Percentiles rank a stretch among this genome's conserved stretches.
Evolutionary conservation across 2,329 filamentous ascomycete genomes (phyloP).

Genomic region (Alternaria sp.): DNA sequence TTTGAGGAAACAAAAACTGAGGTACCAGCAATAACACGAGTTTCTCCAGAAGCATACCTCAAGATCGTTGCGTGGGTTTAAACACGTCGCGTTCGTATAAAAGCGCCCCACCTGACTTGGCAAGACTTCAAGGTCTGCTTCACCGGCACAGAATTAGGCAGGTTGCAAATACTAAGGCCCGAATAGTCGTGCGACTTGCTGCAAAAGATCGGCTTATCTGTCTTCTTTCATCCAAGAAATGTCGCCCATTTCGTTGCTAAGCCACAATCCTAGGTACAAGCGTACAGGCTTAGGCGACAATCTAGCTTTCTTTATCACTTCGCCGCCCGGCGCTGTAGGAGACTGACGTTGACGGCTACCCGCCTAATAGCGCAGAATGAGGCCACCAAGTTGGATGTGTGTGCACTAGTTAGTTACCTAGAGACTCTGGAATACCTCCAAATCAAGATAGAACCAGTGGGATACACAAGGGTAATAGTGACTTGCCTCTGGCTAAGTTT

Average conservation of each 20-base stretch:
- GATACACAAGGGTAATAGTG: neutral
- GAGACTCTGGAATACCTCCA: neutral
- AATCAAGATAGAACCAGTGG: neutral
- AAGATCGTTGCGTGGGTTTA: neutral
- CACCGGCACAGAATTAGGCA: neutral
- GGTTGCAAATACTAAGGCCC: neutral
- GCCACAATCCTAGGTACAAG: neutral
- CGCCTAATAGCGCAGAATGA: neutral
- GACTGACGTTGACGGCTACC: neutral
- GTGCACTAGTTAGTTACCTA: neutral
- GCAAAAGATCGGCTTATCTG: neutral
- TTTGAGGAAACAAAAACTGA: neutral
- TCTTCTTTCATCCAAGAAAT: neutral
- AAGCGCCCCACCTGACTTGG: constrained; percentile 1
- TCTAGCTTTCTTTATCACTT: neutral
- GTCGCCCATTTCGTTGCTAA: neutral
- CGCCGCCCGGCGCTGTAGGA: too few species aligned
- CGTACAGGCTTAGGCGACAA: neutral
- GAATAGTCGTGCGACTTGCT: neutral
- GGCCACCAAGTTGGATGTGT: neutral
- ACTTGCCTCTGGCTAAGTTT: neutral
- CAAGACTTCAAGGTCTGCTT: neutral
- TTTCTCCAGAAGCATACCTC: neutral
- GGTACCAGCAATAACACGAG: neutral
- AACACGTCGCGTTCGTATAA: neutral